Evolutionary conservation across 441 rosid species (phyloP).

Genomic region (Pelargonium australe): DNA sequence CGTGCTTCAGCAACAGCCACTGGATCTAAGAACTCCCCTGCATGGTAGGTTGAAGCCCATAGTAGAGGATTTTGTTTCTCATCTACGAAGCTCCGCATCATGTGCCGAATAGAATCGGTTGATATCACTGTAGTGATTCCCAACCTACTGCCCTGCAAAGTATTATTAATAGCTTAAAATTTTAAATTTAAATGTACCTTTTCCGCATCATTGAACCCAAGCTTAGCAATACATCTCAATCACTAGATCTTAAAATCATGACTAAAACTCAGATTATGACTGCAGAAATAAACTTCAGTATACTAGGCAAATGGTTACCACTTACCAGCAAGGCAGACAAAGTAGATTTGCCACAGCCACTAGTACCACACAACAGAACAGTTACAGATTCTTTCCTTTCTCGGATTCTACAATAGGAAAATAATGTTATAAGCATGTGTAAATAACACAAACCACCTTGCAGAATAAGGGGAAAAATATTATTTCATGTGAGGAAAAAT

Average conservation of each 20-base stretch:
- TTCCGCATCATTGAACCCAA: not conserved
- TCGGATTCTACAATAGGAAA: conserved; percentile 42
- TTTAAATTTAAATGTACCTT: not conserved
- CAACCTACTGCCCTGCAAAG: conserved; percentile 72
- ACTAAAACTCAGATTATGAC: not conserved
- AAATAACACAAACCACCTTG: not conserved
- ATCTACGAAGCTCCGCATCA: conserved; percentile 95
- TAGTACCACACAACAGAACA: conserved; percentile 89
- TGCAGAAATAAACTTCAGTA: not conserved
- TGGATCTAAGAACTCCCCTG: conserved; percentile 82
- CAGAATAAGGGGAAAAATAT: not conserved
- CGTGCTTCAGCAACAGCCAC: conserved; percentile 84
- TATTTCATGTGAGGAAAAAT: not conserved
- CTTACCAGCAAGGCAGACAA: conserved; percentile 92
- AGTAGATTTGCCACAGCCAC: conserved; percentile 99
- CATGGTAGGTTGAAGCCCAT: conserved; percentile 96
- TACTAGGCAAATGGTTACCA: not conserved
- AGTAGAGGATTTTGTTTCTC: conserved; percentile 84
- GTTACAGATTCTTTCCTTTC: conserved; percentile 96
- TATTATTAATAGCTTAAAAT: conserved; percentile 5
- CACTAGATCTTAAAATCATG: not conserved
- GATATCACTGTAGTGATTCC: conserved; percentile 94
- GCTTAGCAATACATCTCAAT: not conserved
- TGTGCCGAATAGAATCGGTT: conserved; percentile 84
- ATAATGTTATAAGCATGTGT: not conserved